Base-by-base conservation (phyloP, 192 early-diverging fungal genomes). In the Backusella parvicylindrica region DNA sequence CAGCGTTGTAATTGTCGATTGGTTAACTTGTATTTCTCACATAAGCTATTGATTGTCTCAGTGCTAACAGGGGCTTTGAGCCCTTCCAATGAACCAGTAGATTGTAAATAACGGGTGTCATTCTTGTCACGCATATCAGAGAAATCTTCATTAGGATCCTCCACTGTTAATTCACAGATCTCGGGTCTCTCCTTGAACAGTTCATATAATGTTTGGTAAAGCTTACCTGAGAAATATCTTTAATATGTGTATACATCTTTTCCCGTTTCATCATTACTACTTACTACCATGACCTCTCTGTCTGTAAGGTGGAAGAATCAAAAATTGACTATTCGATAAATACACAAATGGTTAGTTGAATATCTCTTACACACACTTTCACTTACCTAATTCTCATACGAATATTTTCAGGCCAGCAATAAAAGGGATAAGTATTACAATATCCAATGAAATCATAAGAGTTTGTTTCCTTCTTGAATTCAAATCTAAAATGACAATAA, bases 101-200 rank as follows among this genome's bases (percentile, higher is more conserved):
- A 71, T 7, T 88, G 72, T 53, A 98, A 82, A 28, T 81, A 81
- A 31, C 84, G 81, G 80, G 96, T 80, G 77, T 97, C 97, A 77
- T 90, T 91, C 73, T 89, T 88, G 70, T 99, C 97, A 3, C 97
- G 89, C 80, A 99, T 79, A 72, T 93, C 92, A 66, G 85, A 85
- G 77, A 97, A 99, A 0, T 84, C 88, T 67, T 97, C 95, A 77
- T 94, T 97, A 5, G 96, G 95, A 78, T 97, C 95, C 80, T 99
- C 97, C 12, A 99, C 97, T 79, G 87, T 89, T 49, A 92, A 79
- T 76, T 92, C 88, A 35, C 79, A 74, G 33, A 92, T 79, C 6
- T 91, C 78, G 7, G 74, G 64, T 26, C 86, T 75, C 15, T 56
- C 43, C 21, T 83, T 74, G 40, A 88, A 88, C n/a, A 77, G 43